Percentiles rank a stretch among this genome's conserved stretches.
These are phyloP conservation scores for Tulasnella sp. DNA, from an alignment of 768 basidiomycete genomes.

Conservation along the genomic window DNA sequence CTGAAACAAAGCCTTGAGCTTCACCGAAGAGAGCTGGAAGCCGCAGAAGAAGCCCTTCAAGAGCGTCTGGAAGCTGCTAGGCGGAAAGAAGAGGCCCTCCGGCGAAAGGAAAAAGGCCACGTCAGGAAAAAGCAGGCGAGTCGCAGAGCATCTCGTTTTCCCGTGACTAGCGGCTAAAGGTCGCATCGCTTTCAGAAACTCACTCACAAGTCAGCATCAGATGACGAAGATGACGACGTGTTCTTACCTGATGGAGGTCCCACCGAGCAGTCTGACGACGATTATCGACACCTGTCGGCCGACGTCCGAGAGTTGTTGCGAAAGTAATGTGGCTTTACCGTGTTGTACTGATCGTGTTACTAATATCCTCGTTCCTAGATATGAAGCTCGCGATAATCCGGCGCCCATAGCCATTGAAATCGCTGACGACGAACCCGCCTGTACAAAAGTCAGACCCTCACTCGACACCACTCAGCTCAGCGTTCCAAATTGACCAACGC, in stretches of 20 bases:
- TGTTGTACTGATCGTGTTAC: not conserved
- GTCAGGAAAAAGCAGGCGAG: conserved; percentile 56
- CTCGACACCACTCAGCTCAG: not conserved
- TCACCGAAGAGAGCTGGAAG: conserved; percentile 62
- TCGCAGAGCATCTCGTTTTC: not conserved
- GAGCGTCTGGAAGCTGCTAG: conserved; percentile 57
- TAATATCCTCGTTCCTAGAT: not conserved
- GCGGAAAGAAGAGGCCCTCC: conserved; percentile 57
- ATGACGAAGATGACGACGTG: conserved; percentile 52
- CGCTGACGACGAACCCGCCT: conserved; percentile 50
- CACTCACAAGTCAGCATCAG: conserved; percentile 36
- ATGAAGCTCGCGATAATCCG: conserved; percentile 17
- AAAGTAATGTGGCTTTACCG: conserved; percentile 50
- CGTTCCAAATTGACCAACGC: not conserved
- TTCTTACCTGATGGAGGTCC: conserved; percentile 66
- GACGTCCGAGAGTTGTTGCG: conserved; percentile 76
- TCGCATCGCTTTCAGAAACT: conserved; percentile 26
- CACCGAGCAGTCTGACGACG: conserved; percentile 33
- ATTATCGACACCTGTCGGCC: conserved; percentile 53
- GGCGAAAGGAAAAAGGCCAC: conserved; percentile 49
- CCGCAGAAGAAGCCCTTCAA: conserved; percentile 61
- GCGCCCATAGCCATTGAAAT: not conserved
- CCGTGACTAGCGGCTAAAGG: not conserved
- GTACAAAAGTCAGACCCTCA: conserved; percentile 45
- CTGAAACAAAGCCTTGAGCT: conserved; percentile 64